Evolutionary conservation across 257 asterid genomes (phyloP), one percentile per base, ranked within the genome.

Genomic region (Nicotiana sylvestris): DNA sequence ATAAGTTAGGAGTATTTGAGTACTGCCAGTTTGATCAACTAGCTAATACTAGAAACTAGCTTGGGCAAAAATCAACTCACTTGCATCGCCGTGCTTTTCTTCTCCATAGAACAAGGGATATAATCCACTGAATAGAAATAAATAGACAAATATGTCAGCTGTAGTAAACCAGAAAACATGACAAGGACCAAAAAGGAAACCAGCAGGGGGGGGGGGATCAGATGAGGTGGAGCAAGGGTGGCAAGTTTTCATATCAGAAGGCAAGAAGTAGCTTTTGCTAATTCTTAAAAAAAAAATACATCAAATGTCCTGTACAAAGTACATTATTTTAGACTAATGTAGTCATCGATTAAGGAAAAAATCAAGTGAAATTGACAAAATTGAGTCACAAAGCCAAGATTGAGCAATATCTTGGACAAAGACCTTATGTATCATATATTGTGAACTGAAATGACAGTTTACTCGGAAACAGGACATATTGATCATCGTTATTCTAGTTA

Each of bases 101-200:
- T 88, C 91, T 94, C 98, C 99, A 93, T 86, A 89, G 87, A 81
- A 93, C 86, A 82, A 93, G 76, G 84, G 96, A 91, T 21, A 85
- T 53, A 43, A 94, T 82, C 98, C 95, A 93, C 99, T 96, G 97
- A 74, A 88, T 69, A 87, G 30, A 81, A 88, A 78, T 84, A 18
- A 67, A 76, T 77, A 85, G 61, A 66, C 32, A 6, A 80, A 43
- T 18, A 62, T 32, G 82, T 91, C 88, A 91, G 88, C 86, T 77
- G 9, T 39, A 49, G 8, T 1, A 74, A 49, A 49, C 29, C 64
- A 74, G 25, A 74, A 27, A 13, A 49, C 43, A 11, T 39, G 53
- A 49, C 16, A 74, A 27, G 16, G 29, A 49, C 64, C 16, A 39
- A 39, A 39, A 7, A 7, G 0, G 10, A 39, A 39, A 7, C 49